These are phyloP conservation scores for Bathelium albidoporum DNA, from an alignment of 495 filamentous ascomycete genomes.

Conservation along the genomic window DNA sequence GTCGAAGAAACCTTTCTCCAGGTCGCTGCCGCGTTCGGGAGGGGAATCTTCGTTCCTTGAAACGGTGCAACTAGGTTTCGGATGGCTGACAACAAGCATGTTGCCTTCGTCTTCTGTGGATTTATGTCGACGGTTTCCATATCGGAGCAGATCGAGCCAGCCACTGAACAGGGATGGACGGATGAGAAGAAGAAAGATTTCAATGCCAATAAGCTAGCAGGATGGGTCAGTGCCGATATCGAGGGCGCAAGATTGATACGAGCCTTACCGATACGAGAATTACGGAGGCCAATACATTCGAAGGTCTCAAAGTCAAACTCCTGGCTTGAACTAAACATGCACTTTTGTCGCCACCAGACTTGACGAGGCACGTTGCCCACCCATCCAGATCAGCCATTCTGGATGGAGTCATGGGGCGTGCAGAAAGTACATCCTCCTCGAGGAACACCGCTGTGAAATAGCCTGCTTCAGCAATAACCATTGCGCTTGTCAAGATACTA, in stretches of 20 bases:
- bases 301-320: constrained; percentile 16
- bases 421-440: constrained; percentile 20
- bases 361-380: constrained; percentile 26
- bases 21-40: background rate
- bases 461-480: constrained; percentile 21
- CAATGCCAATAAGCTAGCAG: constrained; percentile 25
- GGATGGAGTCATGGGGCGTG: constrained; percentile 12
- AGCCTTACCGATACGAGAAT: constrained; percentile 25
- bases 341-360: constrained; percentile 23
- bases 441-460: constrained; percentile 28
- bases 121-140: constrained; percentile 7
- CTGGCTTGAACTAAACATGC: constrained; percentile 22
- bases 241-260: background rate
- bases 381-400: constrained; percentile 7
- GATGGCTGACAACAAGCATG: background rate
- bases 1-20: background rate
- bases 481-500: constrained; percentile 22
- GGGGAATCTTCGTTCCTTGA: background rate
- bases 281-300: constrained; percentile 19
- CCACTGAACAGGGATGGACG: constrained; percentile 29
- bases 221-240: constrained; percentile 4
- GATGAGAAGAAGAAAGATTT: constrained; percentile 28
- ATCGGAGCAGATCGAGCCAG: constrained; percentile 23
- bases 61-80: background rate
- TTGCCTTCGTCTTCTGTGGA: background rate